These are phyloP conservation scores for Juncus effusus DNA, from an alignment of 176 grass and related monocot genomes.

Conservation along the genomic window DNA sequence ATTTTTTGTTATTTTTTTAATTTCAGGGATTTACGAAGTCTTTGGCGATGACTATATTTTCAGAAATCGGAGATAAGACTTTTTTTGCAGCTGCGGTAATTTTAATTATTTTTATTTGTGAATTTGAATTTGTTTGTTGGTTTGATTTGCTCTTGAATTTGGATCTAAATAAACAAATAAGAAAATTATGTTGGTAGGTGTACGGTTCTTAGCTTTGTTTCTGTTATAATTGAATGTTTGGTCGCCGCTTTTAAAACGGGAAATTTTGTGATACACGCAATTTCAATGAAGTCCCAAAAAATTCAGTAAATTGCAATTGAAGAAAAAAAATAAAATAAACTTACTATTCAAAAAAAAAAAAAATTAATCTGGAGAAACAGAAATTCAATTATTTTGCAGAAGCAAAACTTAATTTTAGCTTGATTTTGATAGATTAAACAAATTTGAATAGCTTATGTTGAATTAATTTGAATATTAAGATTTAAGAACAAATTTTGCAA, in stretches of 20 bases:
- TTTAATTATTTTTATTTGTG: neutral
- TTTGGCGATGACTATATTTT: slow-evolving; percentile 85
- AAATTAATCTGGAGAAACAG: no score
- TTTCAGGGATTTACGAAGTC: slow-evolving; percentile 96
- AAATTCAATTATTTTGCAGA: no score
- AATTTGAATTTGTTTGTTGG: neutral
- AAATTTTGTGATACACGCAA: no score
- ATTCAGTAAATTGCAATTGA: no score
- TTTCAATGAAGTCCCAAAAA: no score
- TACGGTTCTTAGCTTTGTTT: slow-evolving; percentile 1
- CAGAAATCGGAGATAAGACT: slow-evolving; percentile 99
- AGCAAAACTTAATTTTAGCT: no score
- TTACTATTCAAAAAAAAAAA: no score
- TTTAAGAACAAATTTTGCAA: no score
- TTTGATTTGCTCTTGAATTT: slow-evolving; percentile 3
- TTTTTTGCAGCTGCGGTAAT: slow-evolving; percentile 96
- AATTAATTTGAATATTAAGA: no score
- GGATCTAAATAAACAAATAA: neutral
- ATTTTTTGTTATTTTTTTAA: neutral
- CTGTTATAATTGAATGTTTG: neutral
- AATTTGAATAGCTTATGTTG: no score
- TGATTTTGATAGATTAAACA: no score
- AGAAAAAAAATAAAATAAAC: no score
- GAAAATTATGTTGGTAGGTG: neutral
- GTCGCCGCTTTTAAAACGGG: neutral